A percentile compares a stretch with the other conserved stretches of the same genome.
phyloP scores from a whole-genome alignment of 768 basidiomycete species.

The Trametopsis cervina region DNA sequence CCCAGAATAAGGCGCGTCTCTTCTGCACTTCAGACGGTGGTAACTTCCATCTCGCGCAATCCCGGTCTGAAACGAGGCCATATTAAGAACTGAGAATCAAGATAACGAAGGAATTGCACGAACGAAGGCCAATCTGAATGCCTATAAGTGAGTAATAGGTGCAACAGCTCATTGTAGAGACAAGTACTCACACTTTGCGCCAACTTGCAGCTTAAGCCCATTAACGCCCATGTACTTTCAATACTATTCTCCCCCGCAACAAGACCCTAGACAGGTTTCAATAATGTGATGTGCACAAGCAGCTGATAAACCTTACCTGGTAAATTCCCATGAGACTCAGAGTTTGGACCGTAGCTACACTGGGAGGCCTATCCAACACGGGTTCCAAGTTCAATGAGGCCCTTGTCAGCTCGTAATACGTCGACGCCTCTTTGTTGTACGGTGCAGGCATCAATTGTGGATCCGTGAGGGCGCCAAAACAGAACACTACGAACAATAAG shows the following conservation, averaged over 20 bases:
- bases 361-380: conserved; percentile 62
- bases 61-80: conserved; percentile 45
- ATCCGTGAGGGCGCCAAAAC: conserved; percentile 26
- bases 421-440: conserved; percentile 31
- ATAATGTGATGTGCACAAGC: too few relatives aligned
- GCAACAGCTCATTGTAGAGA: background rate
- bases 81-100: conserved; percentile 43
- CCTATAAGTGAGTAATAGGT: conserved; percentile 33
- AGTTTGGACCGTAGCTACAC: conserved; percentile 64
- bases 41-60: conserved; percentile 64
- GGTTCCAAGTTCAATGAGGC: conserved; percentile 62
- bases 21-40: conserved; percentile 54
- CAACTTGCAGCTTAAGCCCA: conserved; percentile 51
- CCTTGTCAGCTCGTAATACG: conserved; percentile 48
- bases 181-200: conserved; percentile 50
- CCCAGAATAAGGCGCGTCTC: conserved; percentile 64
- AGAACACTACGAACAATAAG: conserved; percentile 26
- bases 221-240: conserved; percentile 29
- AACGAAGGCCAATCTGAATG: conserved; percentile 35
- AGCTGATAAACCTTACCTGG: conserved; percentile 12
- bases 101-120: conserved; percentile 23
- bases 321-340: conserved; percentile 62
- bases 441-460: conserved; percentile 31
- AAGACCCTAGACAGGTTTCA: conserved; percentile 55
- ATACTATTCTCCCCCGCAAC: conserved; percentile 61